phyloP scores from a whole-genome alignment of 2,329 filamentous ascomycete genomes.

The Apiospora malaysiana region DNA sequence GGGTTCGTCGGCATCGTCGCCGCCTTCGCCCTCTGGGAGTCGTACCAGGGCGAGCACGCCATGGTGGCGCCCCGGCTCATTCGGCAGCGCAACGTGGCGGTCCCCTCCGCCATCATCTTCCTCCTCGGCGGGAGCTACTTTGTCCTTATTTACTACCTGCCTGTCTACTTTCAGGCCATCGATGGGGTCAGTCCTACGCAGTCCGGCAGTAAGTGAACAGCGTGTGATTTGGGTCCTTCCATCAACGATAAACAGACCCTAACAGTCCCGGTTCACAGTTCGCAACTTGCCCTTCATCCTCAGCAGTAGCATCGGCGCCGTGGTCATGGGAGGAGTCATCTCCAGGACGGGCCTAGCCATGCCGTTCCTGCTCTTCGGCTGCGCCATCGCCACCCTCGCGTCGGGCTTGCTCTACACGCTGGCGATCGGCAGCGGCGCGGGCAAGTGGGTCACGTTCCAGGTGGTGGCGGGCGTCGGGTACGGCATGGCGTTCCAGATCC shows the following conservation, averaged over 20 bases:
- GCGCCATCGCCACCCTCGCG: background rate
- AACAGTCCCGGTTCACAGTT: background rate
- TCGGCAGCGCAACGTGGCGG: constrained; percentile 18
- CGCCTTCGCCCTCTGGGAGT: constrained; percentile 31
- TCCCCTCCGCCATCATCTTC: constrained; percentile 11
- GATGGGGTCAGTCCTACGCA: constrained; percentile 24
- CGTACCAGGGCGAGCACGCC: constrained; percentile 28
- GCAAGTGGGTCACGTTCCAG: constrained; percentile 21
- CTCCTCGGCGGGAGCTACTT: constrained; percentile 18
- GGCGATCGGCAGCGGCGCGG: constrained; percentile 5
- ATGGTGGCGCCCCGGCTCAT: constrained; percentile 27
- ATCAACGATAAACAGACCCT: too few species aligned
- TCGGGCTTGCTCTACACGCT: constrained; percentile 20
- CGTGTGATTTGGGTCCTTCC: too few species aligned
- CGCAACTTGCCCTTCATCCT: constrained; percentile 30
- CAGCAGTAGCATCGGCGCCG: background rate
- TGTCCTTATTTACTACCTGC: constrained; percentile 28
- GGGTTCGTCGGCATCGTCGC: constrained; percentile 35
- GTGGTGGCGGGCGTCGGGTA: background rate
- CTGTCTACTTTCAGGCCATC: constrained; percentile 32
- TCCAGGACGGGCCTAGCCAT: constrained; percentile 4
- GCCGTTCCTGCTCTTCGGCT: constrained; percentile 11
- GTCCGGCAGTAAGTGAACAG: constrained; percentile 22
- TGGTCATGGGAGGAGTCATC: constrained; percentile 6
- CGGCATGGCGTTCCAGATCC: background rate